phyloP scores from a whole-genome alignment of 225 moss, liverwort and hornwort genomes.

The Neckera pumila region DNA sequence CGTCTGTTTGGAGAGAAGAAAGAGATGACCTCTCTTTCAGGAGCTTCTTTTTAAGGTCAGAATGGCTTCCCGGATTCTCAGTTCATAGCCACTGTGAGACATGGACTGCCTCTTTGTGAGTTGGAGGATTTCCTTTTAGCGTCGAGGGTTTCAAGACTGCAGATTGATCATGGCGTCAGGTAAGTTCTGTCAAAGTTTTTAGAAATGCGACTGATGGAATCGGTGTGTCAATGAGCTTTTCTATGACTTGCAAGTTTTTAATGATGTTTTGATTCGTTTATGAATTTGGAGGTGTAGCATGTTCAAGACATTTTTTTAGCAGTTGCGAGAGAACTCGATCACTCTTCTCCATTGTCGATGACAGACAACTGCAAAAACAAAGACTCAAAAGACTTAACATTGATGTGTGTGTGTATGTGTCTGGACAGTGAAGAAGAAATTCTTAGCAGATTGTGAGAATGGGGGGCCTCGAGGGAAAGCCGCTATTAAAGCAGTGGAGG shows the following conservation, averaged over 20 bases:
- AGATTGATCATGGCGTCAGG: conserved; percentile 13
- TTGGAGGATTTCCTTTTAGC: background rate
- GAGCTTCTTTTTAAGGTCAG: background rate
- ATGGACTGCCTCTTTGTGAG: conserved; percentile 9
- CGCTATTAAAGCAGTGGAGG: conserved; percentile 22
- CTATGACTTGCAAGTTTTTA: background rate
- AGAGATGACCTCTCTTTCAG: background rate
- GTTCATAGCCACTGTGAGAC: background rate
- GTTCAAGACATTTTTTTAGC: background rate
- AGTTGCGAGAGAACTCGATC: background rate
- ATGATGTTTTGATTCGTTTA: background rate
- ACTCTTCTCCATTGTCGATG: background rate
- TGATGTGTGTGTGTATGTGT: background rate
- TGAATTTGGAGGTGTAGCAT: background rate
- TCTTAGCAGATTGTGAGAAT: background rate
- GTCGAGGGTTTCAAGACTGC: background rate
- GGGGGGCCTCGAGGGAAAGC: conserved; percentile 20
- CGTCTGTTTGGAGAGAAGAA: background rate
- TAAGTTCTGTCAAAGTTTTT: background rate
- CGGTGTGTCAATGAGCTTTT: background rate
- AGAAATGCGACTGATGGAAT: background rate
- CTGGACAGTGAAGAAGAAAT: background rate
- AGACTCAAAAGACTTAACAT: background rate
- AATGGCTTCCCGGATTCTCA: background rate
- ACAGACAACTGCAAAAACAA: background rate